phyloP scores from a whole-genome alignment of 768 basidiomycete genomes.

The Hydnomerulius pinastri region DNA sequence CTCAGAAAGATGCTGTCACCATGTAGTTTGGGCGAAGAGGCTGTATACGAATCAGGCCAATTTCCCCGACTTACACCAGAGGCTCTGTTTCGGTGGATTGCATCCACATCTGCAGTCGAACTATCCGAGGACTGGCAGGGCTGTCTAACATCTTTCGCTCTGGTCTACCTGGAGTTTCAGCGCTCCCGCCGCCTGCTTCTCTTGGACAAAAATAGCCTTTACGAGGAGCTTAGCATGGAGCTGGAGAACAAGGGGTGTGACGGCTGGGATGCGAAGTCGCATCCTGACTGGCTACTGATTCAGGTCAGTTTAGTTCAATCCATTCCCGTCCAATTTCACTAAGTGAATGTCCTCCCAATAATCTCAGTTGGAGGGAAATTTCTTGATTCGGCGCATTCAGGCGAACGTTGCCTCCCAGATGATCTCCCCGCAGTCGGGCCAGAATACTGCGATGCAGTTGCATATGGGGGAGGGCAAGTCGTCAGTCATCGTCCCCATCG shows the following conservation, averaged over 20 bases:
- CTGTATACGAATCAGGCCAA: constrained; percentile 11
- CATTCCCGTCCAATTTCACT: constrained; percentile 14
- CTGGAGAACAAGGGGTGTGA: constrained; percentile 4
- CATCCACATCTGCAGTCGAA: constrained; percentile 7
- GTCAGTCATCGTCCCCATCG: constrained; percentile 32
- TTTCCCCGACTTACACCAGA: constrained; percentile 37
- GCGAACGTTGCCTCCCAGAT: constrained; percentile 23
- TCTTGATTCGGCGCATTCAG: no score
- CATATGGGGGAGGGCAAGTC: no score
- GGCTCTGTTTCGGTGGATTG: constrained; percentile 27
- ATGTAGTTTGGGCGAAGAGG: background rate
- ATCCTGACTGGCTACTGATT: constrained; percentile 15
- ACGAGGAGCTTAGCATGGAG: constrained; percentile 7
- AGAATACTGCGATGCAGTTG: constrained; percentile 44
- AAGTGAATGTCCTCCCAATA: constrained; percentile 25
- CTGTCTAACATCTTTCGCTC: constrained; percentile 26
- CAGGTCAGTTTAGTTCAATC: background rate
- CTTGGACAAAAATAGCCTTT: constrained; percentile 13
- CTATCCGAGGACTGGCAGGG: constrained; percentile 25
- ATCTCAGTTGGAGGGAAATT: no score
- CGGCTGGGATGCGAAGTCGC: constrained; percentile 1
- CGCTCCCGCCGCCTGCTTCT: constrained; percentile 31
- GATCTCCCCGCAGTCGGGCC: constrained; percentile 20
- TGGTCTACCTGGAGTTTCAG: constrained; percentile 31
- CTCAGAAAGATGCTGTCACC: background rate